Base-by-base conservation (phyloP, 2,329 filamentous ascomycete species). In the Metarhizium humberi region DNA sequence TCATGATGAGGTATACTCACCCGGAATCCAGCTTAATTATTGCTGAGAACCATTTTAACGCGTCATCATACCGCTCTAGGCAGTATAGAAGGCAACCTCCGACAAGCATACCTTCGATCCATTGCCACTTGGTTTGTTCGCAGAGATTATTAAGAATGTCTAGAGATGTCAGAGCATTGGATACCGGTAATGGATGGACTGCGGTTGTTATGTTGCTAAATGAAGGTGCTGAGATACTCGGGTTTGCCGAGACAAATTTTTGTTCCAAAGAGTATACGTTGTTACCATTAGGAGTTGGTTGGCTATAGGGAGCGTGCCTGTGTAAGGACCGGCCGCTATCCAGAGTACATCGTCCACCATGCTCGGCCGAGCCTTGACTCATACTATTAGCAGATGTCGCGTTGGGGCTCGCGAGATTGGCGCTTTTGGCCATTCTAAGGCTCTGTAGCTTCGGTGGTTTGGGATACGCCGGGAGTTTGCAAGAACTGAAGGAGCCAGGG, bases 21-120 rank as follows among this genome's bases (percentile, higher is more conserved):
- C 74, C 78, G 50, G 77, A 69, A 63, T 86, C 78, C 52, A 85
- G 62, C 47, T 71, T 70, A 46, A 79, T 72, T 57, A 86, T 80
- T 59, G 85, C 83, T 57, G 78, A 82, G 68, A 90, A 92, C 85
- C 86, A 90, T 57, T 84, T 79, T 50, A 88, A 69, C 16, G 88
- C 86, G 59, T 90, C 86, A 58, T 88, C 81, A 66, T 94, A 95
- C 65, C 90, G 85, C 58, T 90, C 90, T 14, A 97, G 73, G 7
- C 89, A 92, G 72, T 97, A 97, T 51, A 92, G 87, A 56, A 99
- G 76, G 71, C 94, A 97, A 2, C 94, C 94, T 43, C 88, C 90
- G 6, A 97, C 76, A 43, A 97, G 76, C 76, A 97, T 92, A 2
- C 94, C 94, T 66, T 97, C 92, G 53, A 91, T 81, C 94, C 94